A percentile compares a stretch with the other conserved stretches of the same genome.
Conservation (phyloP, 2,329 filamentous ascomycete species). For the Diaporthe sp. region DNA sequence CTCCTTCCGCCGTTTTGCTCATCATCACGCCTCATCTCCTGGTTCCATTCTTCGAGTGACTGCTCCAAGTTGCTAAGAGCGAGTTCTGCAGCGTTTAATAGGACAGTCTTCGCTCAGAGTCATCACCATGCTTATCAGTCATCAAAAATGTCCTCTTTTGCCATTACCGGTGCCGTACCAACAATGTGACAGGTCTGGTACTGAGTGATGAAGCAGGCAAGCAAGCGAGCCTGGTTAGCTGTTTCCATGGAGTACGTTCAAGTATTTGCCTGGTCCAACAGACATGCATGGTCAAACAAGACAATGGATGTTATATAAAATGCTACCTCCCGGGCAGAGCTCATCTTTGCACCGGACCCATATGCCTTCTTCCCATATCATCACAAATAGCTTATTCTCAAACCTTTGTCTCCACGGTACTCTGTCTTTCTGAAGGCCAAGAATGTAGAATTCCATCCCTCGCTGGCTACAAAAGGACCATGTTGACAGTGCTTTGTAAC, state of each 20-base stretch:
- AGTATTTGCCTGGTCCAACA: background rate
- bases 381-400: background rate
- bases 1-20: background rate
- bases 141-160: background rate
- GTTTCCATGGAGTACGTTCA: background rate
- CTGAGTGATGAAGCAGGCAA: too few species aligned
- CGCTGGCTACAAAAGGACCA: background rate
- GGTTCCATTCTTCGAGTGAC: background rate
- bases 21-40: background rate
- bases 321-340: background rate
- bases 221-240: background rate
- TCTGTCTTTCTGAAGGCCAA: background rate
- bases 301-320: background rate
- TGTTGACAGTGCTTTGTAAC: background rate
- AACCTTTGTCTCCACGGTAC: background rate
- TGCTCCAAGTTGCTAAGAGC: accelerated
- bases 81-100: background rate
- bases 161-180: background rate
- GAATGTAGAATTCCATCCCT: background rate
- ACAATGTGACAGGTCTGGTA: background rate
- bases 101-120: background rate
- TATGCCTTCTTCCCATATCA: background rate
- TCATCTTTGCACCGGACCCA: background rate
- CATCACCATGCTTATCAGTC: background rate
- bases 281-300: background rate